Evolutionary conservation across 164 flowering plant genomes (phyloP), one percentile per base, ranked within the genome.

Genomic region (Piper betle): DNA sequence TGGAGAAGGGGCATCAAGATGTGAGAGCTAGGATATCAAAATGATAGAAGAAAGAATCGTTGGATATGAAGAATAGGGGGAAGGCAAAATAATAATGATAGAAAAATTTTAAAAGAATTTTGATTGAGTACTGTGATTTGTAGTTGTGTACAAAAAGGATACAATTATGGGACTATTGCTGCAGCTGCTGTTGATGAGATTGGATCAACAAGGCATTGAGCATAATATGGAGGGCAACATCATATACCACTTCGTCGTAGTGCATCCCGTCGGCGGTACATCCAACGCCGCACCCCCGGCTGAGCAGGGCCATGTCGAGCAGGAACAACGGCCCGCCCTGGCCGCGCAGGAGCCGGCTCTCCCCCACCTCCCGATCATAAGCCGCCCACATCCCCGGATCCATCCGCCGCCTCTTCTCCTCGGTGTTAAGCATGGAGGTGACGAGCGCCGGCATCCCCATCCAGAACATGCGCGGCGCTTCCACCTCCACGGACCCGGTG

Each of bases 251-350:
- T 20, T 19, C 72, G 67, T 82, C 75, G 66, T 93, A 93, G 69
- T 93, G 99, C 96, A 93, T 88, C 56, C 97, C 99, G 74, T 93
- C 97, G 20, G 48, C 70, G n/a, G 99, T 82, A 75, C 99, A 93
- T 11, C 17, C 63, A 17, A 61, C 39, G n/a, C 97, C 97, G 73
- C 99, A 93, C 18, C 70, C 79, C 67, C 71, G 70, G 75, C 82
- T 86, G 74, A 88, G 73, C 1, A 78, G 70, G 62, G 64, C 66
- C 37, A 88, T 71, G 74, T 94, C 90, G 64, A 91, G 69, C 63
- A 88, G 72, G 46, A 85, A 60, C 25, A 89, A 68, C 0, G 97
- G 92, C 4, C 98, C 97, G 19, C 85, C 85, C 7, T 72, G 68
- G 62, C 72, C 78, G 25, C 80, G 80, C 72, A 89, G 73, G 13